Evolutionary conservation across 2,329 filamentous ascomycete species (phyloP).

Genomic region (Zymoseptoria passerinii): DNA sequence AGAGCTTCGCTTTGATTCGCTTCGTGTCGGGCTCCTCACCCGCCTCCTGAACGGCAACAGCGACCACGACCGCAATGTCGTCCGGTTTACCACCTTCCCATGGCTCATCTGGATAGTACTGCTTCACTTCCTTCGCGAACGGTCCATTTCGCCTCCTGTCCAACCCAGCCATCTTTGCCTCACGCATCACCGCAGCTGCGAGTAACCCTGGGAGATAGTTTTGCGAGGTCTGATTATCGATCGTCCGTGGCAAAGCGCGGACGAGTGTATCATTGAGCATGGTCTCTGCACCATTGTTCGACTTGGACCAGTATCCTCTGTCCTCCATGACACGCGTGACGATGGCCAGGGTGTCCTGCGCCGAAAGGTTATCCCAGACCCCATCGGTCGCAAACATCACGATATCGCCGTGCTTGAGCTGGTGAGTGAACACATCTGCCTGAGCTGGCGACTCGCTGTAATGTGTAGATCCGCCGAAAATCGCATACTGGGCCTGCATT

Average conservation of each 20-base stretch:
- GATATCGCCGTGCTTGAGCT: constrained; percentile 81
- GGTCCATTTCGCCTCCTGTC: constrained; percentile 79
- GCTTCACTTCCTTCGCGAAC: constrained; percentile 90
- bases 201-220: constrained; percentile 66
- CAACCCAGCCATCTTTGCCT: constrained; percentile 76
- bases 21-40: constrained; percentile 9
- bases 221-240: constrained; percentile 26
- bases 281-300: constrained; percentile 25
- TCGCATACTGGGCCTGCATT: constrained; percentile 68
- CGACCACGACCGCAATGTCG: constrained; percentile 83
- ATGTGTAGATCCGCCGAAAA: constrained; percentile 63
- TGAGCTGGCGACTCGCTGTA: constrained; percentile 78
- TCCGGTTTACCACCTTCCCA: constrained; percentile 93
- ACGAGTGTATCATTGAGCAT: constrained; percentile 23
- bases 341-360: constrained; percentile 77
- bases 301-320: constrained; percentile 28
- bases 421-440: constrained; percentile 68
- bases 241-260: constrained; percentile 13
- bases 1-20: constrained; percentile 28
- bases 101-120: constrained; percentile 73
- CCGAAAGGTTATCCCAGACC: constrained; percentile 90
- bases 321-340: constrained; percentile 61
- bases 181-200: constrained; percentile 68
- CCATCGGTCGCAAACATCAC: constrained; percentile 92
- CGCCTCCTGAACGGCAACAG: constrained; percentile 61